phyloP scores from a whole-genome alignment of 805 yeast genomes.

The Pichia heedii region DNA sequence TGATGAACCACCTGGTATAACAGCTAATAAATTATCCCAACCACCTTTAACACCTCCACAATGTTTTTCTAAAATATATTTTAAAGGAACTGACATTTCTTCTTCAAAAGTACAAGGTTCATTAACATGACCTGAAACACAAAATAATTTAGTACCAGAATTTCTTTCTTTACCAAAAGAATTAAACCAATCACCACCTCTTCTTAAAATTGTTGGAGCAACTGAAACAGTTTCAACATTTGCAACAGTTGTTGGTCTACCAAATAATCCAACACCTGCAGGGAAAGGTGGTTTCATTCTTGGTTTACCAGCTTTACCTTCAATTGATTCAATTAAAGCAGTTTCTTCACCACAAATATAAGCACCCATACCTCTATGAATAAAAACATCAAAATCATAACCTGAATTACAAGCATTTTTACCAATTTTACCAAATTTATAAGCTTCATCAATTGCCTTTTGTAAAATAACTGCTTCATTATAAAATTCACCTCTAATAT shows the following conservation, averaged over 20 bases:
- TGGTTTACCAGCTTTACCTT: slow-evolving; percentile 92
- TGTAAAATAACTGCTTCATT: slow-evolving; percentile 70
- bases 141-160: slow-evolving; percentile 72
- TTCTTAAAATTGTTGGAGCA: slow-evolving; percentile 79
- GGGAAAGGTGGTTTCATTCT: slow-evolving; percentile 93
- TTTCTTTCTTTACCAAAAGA: slow-evolving; percentile 80
- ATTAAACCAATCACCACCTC: slow-evolving; percentile 86
- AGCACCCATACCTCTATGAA: slow-evolving; percentile 92
- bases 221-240: slow-evolving; percentile 89
- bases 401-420: slow-evolving; percentile 85
- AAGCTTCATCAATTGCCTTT: slow-evolving; percentile 80
- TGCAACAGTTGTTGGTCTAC: slow-evolving; percentile 86
- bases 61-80: slow-evolving; percentile 75
- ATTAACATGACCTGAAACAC: slow-evolving; percentile 86
- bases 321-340: slow-evolving; percentile 77
- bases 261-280: slow-evolving; percentile 86
- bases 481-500: slow-evolving; percentile 85
- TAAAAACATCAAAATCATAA: slow-evolving; percentile 70
- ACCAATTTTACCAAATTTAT: slow-evolving; percentile 70
- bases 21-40: slow-evolving; percentile 84
- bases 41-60: slow-evolving; percentile 91
- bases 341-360: slow-evolving; percentile 92
- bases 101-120: slow-evolving; percentile 91
- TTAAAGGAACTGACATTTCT: slow-evolving; percentile 84
- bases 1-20: slow-evolving; percentile 86